phyloP scores from a whole-genome alignment of 2,329 filamentous ascomycete genomes.

The Ophiostoma quercus region DNA sequence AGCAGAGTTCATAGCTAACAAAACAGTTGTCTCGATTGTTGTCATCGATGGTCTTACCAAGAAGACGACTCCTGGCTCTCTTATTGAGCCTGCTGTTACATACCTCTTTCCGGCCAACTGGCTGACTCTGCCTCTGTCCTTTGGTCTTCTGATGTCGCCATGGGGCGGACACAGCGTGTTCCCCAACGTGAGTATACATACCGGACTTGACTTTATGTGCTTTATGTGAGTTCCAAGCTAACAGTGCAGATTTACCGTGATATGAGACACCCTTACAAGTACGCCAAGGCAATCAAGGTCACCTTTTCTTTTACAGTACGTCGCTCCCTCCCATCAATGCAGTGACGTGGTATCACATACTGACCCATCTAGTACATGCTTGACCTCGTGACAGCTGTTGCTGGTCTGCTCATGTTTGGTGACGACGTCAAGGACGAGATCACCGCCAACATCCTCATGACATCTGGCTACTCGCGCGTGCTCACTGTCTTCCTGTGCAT shows the following conservation, averaged over 20 bases:
- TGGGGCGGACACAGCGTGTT: conserved; percentile 66
- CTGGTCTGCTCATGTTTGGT: conserved; percentile 91
- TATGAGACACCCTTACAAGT: conserved; percentile 74
- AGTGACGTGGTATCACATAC: background rate
- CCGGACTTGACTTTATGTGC: background rate
- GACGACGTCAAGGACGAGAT: conserved; percentile 82
- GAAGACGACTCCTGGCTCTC: conserved; percentile 69
- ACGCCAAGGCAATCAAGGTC: conserved; percentile 42
- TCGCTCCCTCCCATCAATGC: conserved; percentile 16
- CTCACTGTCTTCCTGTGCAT: conserved; percentile 75
- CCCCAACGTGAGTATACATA: conserved; percentile 56
- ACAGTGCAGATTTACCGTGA: conserved; percentile 51
- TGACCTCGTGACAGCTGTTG: conserved; percentile 74
- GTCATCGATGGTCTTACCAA: conserved; percentile 84
- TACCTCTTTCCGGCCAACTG: conserved; percentile 81
- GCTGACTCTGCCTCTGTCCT: conserved; percentile 78
- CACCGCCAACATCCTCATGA: conserved; percentile 79
- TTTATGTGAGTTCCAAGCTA: background rate
- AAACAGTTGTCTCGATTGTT: conserved; percentile 74
- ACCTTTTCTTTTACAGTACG: conserved; percentile 34
- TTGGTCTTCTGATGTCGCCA: conserved; percentile 80
- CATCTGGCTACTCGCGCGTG: conserved; percentile 64
- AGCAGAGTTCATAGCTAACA: background rate
- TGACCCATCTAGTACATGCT: conserved; percentile 58
- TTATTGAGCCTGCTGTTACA: conserved; percentile 72